Base-by-base conservation (phyloP, 148 eudicot species). In the Pouteria glomerata region DNA sequence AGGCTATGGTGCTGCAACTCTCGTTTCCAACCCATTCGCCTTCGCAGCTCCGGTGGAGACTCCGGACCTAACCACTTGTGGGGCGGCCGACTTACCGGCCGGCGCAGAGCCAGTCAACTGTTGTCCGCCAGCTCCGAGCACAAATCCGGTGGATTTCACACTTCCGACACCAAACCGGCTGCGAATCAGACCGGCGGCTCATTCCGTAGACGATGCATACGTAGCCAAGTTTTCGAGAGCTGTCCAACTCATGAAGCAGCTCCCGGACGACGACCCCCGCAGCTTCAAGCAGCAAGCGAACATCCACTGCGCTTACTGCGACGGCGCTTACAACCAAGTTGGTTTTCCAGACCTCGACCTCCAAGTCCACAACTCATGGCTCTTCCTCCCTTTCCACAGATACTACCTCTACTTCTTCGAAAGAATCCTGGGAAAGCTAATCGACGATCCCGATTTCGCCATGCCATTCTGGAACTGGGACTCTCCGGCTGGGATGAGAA, bases 381-480 rank as follows among this genome's bases (percentile, higher is more conserved):
- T 89, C 14, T 92, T 92, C 73, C 82, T 84, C n/a, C 96, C 98
- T 1, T 92, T 86, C 73, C 98, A 92, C 71, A 74, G 98, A 60
- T 82, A 70, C 35, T 92, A 92, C 31, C 69, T 92, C 24, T 85
- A 92, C 65, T 92, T 92, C 60, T 85, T 76, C 44, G 98, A 92
- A 58, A 86, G 50, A 66, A 92, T 90, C 12, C 53, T 82, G 18
- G 88, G 88, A 1, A 86, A 75, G n/a, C 57, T 92, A 30, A 83
- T 92, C 8, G 68, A 84, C 65, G 98, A 92, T 45, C 96, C 96
- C 0, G 83, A 74, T 65, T 92, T 92, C 39, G 91, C 96, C 0
- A 73, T 92, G 6, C 98, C 98, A 1, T 92, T 75, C 66, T 92
- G 98, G 98, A 86, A 84, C 58, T 92, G 91, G 90, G 98, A 92